Evolutionary conservation across 2,329 filamentous ascomycete genomes (phyloP).

Genomic region (Graphilbum sp.): DNA sequence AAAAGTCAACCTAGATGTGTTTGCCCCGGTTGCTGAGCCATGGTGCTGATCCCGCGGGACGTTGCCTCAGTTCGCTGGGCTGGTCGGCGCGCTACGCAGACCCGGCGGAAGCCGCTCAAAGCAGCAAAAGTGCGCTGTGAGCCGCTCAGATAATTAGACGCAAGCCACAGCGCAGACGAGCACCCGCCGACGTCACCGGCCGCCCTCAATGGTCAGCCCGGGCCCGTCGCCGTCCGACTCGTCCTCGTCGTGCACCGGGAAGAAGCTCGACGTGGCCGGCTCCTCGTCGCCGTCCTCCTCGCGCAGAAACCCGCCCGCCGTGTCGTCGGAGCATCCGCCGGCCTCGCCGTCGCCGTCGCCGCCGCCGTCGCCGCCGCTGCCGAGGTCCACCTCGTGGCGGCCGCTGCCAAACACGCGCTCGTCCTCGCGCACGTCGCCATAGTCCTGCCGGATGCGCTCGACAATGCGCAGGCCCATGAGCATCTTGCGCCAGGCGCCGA

Average conservation of each 20-base stretch:
- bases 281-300: constrained; percentile 37
- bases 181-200: no score
- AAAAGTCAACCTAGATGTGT: no score
- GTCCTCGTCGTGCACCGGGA: constrained; percentile 26
- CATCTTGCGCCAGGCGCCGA: constrained; percentile 75
- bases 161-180: background rate
- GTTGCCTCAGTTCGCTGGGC: no score
- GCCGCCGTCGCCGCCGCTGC: constrained; percentile 12
- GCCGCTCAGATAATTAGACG: no score
- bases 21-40: no score
- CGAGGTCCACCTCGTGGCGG: constrained; percentile 11
- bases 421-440: constrained; percentile 43
- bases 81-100: no score
- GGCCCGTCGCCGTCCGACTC: constrained; percentile 18
- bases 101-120: no score
- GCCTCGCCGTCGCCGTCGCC: constrained; percentile 6
- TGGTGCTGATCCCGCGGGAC: no score
- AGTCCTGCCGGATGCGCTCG: constrained; percentile 59
- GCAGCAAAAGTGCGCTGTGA: no score
- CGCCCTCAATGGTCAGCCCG: background rate
- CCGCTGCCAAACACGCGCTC: constrained; percentile 34
- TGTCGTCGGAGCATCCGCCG: constrained; percentile 26
- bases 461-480: constrained; percentile 72
- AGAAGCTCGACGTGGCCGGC: constrained; percentile 26
- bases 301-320: constrained; percentile 45